phyloP scores from a whole-genome alignment of 2,329 filamentous ascomycete genomes.

The Fusarium odoratissimum region DNA sequence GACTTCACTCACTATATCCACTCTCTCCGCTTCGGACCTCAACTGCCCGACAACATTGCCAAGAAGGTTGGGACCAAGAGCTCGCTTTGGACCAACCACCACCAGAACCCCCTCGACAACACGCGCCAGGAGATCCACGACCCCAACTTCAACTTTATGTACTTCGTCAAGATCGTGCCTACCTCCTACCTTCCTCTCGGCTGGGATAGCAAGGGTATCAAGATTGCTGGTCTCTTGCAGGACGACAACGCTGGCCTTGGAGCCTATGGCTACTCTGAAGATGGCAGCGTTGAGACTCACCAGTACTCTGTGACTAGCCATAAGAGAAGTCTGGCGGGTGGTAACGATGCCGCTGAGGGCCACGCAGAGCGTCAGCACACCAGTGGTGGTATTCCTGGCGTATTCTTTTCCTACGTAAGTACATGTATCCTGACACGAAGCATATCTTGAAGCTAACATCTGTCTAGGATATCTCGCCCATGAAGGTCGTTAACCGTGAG shows the following conservation, averaged over 20 bases:
- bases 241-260: constrained; percentile 76
- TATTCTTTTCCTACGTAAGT: constrained; percentile 97
- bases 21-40: constrained; percentile 90
- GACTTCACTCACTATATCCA: constrained; percentile 92
- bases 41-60: constrained; percentile 79
- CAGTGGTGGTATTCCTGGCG: constrained; percentile 90
- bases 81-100: constrained; percentile 84
- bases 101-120: constrained; percentile 89
- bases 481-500: constrained; percentile 99
- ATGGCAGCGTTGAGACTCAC: constrained; percentile 94
- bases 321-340: constrained; percentile 86
- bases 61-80: constrained; percentile 66
- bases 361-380: constrained; percentile 94
- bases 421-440: neutral
- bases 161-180: constrained; percentile 98
- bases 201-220: constrained; percentile 73
- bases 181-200: constrained; percentile 94
- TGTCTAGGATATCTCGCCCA: constrained; percentile 90
- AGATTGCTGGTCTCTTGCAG: constrained; percentile 50
- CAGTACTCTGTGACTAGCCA: constrained; percentile 99
- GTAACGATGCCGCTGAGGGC: constrained; percentile 85
- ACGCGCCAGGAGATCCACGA: constrained; percentile 82
- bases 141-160: constrained; percentile 95
- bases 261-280: constrained; percentile 58
- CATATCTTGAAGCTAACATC: constrained; percentile 29